These are phyloP conservation scores for Lipomyces anomalus DNA, from an alignment of 805 yeast genomes.

Conservation along the genomic window DNA sequence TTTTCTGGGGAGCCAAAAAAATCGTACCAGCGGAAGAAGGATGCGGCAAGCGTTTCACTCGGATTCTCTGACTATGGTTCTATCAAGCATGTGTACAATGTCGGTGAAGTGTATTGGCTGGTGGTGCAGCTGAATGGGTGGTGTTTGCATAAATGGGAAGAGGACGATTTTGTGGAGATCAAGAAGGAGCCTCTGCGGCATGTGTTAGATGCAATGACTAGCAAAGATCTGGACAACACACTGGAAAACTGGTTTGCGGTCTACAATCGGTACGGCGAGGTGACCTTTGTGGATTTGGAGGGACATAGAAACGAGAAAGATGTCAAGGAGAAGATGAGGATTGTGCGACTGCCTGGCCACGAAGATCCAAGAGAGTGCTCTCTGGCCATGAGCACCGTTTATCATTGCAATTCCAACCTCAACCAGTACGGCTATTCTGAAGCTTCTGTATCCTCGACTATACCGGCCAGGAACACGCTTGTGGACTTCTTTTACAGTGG, in stretches of 20 bases:
- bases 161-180: slow-evolving; percentile 12
- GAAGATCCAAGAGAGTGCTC: background rate
- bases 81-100: slow-evolving; percentile 11
- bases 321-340: too few relatives aligned
- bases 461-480: slow-evolving; percentile 6
- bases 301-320: background rate
- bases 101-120: slow-evolving; percentile 21
- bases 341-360: background rate
- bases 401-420: background rate
- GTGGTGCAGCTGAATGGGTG: slow-evolving; percentile 18
- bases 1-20: background rate
- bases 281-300: slow-evolving; percentile 10
- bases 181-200: slow-evolving; percentile 2
- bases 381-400: background rate
- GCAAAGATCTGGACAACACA: background rate
- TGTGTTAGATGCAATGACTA: slow-evolving; percentile 14
- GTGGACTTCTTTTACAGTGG: slow-evolving; percentile 17
- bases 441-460: background rate
- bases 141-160: slow-evolving; percentile 24
- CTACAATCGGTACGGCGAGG: slow-evolving; percentile 12
- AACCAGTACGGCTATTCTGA: background rate
- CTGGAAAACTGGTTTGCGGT: slow-evolving; percentile 19
- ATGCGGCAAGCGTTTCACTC: slow-evolving; percentile 1
- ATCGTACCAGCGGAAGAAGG: background rate
- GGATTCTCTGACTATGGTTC: slow-evolving; percentile 16